A percentile compares a stretch with the other conserved stretches of the same genome.
Conservation (phyloP, 139 green algal genomes). For the Chlorella sorokiniana region DNA sequence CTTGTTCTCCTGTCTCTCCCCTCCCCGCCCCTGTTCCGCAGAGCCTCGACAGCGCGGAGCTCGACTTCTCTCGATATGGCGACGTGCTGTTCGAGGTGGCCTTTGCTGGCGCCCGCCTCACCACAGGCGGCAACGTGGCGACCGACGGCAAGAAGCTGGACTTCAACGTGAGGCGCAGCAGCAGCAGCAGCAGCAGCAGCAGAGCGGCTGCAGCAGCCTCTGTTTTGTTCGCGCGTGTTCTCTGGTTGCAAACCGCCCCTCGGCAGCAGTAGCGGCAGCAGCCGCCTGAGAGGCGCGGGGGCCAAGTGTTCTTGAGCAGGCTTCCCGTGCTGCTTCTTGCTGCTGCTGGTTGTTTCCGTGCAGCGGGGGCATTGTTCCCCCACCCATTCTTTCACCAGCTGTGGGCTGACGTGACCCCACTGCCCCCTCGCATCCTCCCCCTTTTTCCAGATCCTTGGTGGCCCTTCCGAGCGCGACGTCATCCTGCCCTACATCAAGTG, state of each 20-base stretch:
- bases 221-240: no score
- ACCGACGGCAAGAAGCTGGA: constrained; percentile 70
- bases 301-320: neutral
- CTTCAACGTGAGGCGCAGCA: constrained; percentile 58
- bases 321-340: neutral
- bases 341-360: neutral
- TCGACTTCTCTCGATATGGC: constrained; percentile 95
- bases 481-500: constrained; percentile 87
- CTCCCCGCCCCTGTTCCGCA: neutral
- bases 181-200: neutral
- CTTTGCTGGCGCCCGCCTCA: constrained; percentile 85
- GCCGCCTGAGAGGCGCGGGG: no score
- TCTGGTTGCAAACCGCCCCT: no score
- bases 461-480: constrained; percentile 52
- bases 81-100: constrained; percentile 96
- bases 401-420: neutral
- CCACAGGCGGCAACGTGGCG: constrained; percentile 69
- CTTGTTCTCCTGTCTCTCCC: no score
- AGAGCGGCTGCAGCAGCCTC: neutral
- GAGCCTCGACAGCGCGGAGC: constrained; percentile 77
- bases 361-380: neutral
- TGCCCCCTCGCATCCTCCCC: neutral
- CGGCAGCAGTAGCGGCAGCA: no score
- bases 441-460: constrained; percentile 67
- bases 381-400: neutral